A percentile compares a stretch with the other conserved stretches of the same genome.
phyloP scores from a whole-genome alignment of 1,284 basidiomycete species.

The Trichosporon faecale region DNA sequence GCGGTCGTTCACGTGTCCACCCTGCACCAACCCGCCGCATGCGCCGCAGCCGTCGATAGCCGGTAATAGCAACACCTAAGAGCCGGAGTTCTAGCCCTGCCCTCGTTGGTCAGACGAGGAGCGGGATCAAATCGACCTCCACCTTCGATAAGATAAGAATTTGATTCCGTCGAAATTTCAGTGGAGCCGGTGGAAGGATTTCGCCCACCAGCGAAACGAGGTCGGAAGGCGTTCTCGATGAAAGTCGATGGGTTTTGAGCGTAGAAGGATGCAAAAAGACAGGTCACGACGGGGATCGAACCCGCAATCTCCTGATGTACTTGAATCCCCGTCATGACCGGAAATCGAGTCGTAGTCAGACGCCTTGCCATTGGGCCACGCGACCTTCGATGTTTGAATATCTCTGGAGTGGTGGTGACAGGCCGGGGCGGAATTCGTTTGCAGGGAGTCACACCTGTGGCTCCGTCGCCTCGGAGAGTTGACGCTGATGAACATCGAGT shows the following conservation, averaged over 20 bases:
- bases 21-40: no score
- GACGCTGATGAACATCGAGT: no score
- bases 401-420: background rate
- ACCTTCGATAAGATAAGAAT: conserved; percentile 1
- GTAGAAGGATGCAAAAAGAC: background rate
- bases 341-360: conserved; percentile 8
- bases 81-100: no score
- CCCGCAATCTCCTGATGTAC: conserved; percentile 11
- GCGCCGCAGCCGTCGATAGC: no score
- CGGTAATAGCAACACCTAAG: no score
- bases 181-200: background rate
- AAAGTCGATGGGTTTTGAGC: background rate
- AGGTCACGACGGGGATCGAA: conserved; percentile 12
- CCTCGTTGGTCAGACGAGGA: no score
- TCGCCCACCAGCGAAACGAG: background rate
- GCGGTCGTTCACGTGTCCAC: no score
- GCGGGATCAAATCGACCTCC: no score
- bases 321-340: no score
- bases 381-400: background rate
- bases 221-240: background rate
- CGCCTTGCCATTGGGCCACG: conserved; percentile 11
- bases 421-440: no score
- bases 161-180: background rate
- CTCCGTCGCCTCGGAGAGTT: no score
- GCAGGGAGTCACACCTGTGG: no score